phyloP scores from a whole-genome alignment of 2,329 filamentous ascomycete genomes.

The Dothistroma septosporum region DNA sequence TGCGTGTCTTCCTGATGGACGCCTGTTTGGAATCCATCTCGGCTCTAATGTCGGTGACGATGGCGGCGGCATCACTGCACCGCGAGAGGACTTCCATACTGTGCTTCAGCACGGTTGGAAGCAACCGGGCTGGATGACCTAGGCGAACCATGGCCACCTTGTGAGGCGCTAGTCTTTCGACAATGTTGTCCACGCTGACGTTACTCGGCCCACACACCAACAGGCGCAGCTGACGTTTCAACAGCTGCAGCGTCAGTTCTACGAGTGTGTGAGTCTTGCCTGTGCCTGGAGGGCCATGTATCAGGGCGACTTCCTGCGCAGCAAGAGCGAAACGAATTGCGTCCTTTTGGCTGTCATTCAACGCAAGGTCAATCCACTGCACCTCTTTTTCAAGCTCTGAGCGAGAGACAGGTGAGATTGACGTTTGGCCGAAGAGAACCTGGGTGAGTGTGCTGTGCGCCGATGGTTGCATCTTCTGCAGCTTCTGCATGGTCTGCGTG shows the following conservation, averaged over 20 bases:
- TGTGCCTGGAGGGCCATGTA: conserved; percentile 92
- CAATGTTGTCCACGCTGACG: conserved; percentile 96
- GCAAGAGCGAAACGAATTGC: conserved; percentile 76
- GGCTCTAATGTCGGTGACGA: conserved; percentile 82
- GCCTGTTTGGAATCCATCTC: conserved; percentile 93
- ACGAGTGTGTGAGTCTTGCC: conserved; percentile 97
- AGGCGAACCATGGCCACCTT: conserved; percentile 84
- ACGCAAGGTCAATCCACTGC: conserved; percentile 52
- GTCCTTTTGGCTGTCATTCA: conserved; percentile 61
- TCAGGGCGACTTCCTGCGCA: conserved; percentile 76
- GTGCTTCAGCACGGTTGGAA: conserved; percentile 83
- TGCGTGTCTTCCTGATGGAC: conserved; percentile 80
- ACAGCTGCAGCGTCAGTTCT: conserved; percentile 87
- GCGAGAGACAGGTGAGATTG: conserved; percentile 47
- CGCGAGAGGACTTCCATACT: conserved; percentile 87
- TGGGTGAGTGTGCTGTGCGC: conserved; percentile 57
- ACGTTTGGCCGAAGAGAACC: conserved; percentile 57
- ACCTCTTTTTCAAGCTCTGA: conserved; percentile 44
- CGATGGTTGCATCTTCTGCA: conserved; percentile 53
- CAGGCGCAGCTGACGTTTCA: conserved; percentile 67
- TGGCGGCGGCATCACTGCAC: conserved; percentile 81
- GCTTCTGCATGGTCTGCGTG: conserved; percentile 59
- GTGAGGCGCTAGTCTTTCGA: conserved; percentile 80
- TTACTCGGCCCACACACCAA: conserved; percentile 97
- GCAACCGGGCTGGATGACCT: conserved; percentile 83